Base-by-base conservation (phyloP, 805 yeast genomes). In the Komagataella pastoris region DNA sequence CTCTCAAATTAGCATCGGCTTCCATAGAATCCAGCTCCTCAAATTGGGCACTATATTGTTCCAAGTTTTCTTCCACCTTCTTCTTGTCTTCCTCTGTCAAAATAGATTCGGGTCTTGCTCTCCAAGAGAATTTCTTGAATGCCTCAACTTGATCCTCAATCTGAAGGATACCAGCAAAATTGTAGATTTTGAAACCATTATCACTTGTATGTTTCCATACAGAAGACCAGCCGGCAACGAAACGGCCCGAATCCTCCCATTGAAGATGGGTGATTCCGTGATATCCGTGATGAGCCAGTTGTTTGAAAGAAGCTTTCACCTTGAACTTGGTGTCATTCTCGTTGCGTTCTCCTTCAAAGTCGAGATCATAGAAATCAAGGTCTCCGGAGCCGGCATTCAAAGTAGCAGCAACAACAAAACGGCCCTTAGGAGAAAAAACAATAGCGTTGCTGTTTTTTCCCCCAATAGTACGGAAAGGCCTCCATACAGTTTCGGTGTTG, bases 171-270 rank as follows among this genome's bases (percentile, higher is more conserved):
- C 99, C 99, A 49, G 85, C 83, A 67, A 87, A 76, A 66, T 89
- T 95, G 71, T 75, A 90, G 57, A 93, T 70, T 66, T 80, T 87
- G 79, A 82, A 93, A 56, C 99, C 99, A 61, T 90, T 88, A 64
- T 88, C 96, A 56, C 86, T 75, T 61, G 82, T 77, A 62, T 86
- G 93, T 59, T 85, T 79, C 88, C 95, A 84, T 47, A 78, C 66
- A 18, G 96, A 85, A 6, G 97, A 88, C 88, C 91, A 86, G 17
- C 85, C 87, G 49, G 91, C 84, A 51, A 91, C 73, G 66, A 75
- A 89, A 69, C 98, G 79, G 59, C 99, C 99, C 50, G 96, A 84
- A 53, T 96, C 91, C 68, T 93, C 99, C 99, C 99, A 93, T 51
- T 81, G 74, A 55, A 89, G 63, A 64, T 85, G 86, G 50, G 96